Evolutionary conservation across 306 rosid species (phyloP), one percentile per base, ranked within the genome.

Genomic region (Astragalus glycyphyllos): DNA sequence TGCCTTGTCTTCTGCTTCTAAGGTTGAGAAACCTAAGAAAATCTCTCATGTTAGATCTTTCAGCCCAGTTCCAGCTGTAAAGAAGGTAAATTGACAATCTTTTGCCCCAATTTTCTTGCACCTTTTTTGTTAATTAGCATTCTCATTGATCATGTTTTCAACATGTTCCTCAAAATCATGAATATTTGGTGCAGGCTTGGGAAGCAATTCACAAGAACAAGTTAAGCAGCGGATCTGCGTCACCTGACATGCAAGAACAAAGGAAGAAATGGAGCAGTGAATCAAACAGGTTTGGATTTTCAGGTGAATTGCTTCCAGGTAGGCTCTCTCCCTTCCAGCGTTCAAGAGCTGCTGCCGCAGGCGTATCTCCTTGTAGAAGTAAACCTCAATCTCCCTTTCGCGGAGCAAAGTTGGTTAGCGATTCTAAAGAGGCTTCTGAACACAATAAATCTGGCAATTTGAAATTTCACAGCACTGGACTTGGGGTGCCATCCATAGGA

Each of bases 251-350:
- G 31, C 85, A 71, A 9, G 90, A 78, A 74, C 71, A 75, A 8
- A 82, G 72, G 67, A 83, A 72, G 44, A 91, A 84, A 77, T 58
- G 74, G 86, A 73, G 11, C 2, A 63, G 78, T 71, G 90, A 87
- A 29, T 81, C 92, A 55, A 84, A 65, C 46, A 81, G 82, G 66
- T 84, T 85, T 71, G 34, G 82, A 41, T 76, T 60, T 73, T 85
- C 97, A 4, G 92, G 86, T 17, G 97, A 94, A 29, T 81, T 83
- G 65, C 79, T 77, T 20, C 80, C 83, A 34, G 84, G 86, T 15
- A 82, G 87, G 54, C 73, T 84, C 51, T 89, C 97, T 71, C 96
- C 97, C 29, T 88, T 88, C 53, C 79, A 88, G 65, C 85, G 86
- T 58, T 85, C 94, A 8, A 69, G 93, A 73, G 78, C 87, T 3